A percentile compares a stretch with the other conserved stretches of the same genome.
These are phyloP conservation scores for Stropharia rugosoannulata DNA, from an alignment of 768 basidiomycete species.

Conservation along the genomic window DNA sequence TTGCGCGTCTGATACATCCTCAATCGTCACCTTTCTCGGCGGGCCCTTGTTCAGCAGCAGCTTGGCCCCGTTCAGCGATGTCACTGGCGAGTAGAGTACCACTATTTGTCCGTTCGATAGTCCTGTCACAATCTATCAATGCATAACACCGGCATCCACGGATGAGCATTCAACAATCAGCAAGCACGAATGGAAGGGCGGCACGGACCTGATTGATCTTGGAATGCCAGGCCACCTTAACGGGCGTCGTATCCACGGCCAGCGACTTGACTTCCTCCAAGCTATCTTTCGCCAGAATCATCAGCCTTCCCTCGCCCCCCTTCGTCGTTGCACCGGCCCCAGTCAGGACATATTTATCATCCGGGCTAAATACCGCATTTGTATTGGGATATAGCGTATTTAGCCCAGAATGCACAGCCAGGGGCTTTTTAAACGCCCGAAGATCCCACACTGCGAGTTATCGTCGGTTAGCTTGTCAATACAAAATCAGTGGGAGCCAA, in stretches of 20 bases:
- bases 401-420: slow-evolving; percentile 62
- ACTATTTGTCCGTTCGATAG: slow-evolving; percentile 85
- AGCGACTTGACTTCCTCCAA: slow-evolving; percentile 69
- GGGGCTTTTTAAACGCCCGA: slow-evolving; percentile 86
- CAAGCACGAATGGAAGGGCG: slow-evolving; percentile 14
- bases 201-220: slow-evolving; percentile 91
- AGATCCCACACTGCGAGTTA: slow-evolving; percentile 84
- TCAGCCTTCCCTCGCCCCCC: slow-evolving; percentile 66
- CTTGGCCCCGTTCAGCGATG: slow-evolving; percentile 91
- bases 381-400: slow-evolving; percentile 87
- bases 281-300: slow-evolving; percentile 70
- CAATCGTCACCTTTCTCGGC: slow-evolving; percentile 75
- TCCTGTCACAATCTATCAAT: slow-evolving; percentile 76
- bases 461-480: slow-evolving; percentile 4
- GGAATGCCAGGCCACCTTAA: slow-evolving; percentile 92
- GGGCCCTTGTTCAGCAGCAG: slow-evolving; percentile 86
- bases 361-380: slow-evolving; percentile 94
- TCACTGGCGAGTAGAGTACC: slow-evolving; percentile 89
- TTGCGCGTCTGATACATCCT: slow-evolving; percentile 87
- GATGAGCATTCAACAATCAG: slow-evolving; percentile 17
- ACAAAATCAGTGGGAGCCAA: slow-evolving; percentile 7
- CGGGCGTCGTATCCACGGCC: slow-evolving; percentile 75
- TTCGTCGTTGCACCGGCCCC: slow-evolving; percentile 71
- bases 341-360: slow-evolving; percentile 86
- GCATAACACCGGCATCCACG: slow-evolving; percentile 16